A percentile compares a stretch with the other conserved stretches of the same genome.
phyloP scores from a whole-genome alignment of 2,329 filamentous ascomycete genomes.

The Aplosporella prunicola region DNA sequence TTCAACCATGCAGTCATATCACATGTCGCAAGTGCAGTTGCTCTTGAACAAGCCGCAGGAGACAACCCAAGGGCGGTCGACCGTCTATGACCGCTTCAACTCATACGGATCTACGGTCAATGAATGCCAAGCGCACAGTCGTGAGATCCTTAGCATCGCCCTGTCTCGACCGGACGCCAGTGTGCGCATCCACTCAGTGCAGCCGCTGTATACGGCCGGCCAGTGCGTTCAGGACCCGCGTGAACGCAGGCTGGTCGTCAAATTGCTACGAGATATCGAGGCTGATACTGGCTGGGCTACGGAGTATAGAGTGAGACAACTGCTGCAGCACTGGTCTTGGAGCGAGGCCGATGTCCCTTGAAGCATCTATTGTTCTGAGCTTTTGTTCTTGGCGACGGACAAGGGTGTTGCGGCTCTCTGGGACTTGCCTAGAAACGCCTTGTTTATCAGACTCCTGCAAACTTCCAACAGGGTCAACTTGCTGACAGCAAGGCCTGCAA shows the following conservation, averaged over 20 bases:
- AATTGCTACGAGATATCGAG: conserved; percentile 50
- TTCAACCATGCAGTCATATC: conserved; percentile 56
- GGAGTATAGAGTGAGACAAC: conserved; percentile 48
- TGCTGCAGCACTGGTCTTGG: conserved; percentile 38
- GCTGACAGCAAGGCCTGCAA: too few species aligned
- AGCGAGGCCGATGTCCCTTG: conserved; percentile 8
- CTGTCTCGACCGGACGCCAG: conserved; percentile 46
- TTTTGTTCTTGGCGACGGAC: too few species aligned
- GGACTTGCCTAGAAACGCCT: too few species aligned
- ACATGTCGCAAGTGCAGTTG: conserved; percentile 54
- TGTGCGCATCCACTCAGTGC: conserved; percentile 49
- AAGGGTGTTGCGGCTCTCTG: too few species aligned
- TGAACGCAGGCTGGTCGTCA: conserved; percentile 47
- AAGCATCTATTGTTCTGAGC: background rate
- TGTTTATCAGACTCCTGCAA: too few species aligned
- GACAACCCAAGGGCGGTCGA: conserved; percentile 42
- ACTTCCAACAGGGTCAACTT: too few species aligned
- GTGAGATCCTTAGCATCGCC: conserved; percentile 53
- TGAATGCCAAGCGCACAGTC: conserved; percentile 47
- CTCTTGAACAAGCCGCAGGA: conserved; percentile 52
- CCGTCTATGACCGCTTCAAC: conserved; percentile 45
- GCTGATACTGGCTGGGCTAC: conserved; percentile 56
- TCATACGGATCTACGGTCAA: conserved; percentile 49
- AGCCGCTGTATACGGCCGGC: conserved; percentile 53
- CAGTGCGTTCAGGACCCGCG: conserved; percentile 47